Evolutionary conservation across 2,329 filamentous ascomycete genomes (phyloP).

Genomic region (Alternaria burnsii): DNA sequence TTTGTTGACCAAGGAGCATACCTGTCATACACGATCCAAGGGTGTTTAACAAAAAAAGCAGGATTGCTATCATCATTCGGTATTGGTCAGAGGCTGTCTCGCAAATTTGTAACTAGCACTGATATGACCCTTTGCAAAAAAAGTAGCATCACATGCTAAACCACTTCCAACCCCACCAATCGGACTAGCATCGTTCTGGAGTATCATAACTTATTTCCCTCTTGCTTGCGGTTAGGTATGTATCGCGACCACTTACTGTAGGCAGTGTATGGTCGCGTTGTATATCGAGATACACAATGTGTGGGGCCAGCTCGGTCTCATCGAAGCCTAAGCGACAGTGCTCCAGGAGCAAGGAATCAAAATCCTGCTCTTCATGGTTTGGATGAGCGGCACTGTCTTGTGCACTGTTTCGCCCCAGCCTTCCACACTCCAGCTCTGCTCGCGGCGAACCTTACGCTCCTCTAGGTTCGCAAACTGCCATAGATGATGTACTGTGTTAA

Average conservation of each 20-base stretch:
- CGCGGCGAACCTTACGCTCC: slow-evolving; percentile 86
- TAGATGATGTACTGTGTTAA: slow-evolving; percentile 97
- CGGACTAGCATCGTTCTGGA: slow-evolving; percentile 2
- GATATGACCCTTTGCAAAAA: neutral
- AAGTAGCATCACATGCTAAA: neutral
- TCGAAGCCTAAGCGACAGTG: slow-evolving; percentile 73
- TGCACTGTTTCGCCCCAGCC: slow-evolving; percentile 98
- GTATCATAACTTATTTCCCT: neutral
- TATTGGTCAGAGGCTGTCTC: neutral
- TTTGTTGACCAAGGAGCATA: neutral
- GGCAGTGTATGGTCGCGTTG: neutral
- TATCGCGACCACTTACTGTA: neutral
- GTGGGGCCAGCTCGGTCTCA: neutral
- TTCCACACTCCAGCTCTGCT: slow-evolving; percentile 94
- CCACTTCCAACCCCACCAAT: neutral
- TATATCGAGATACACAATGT: neutral
- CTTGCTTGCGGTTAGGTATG: neutral
- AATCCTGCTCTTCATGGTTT: slow-evolving; percentile 94
- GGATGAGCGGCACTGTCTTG: slow-evolving; percentile 97
- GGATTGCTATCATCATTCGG: neutral
- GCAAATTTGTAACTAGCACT: neutral
- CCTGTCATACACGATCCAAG: neutral
- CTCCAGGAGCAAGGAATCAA: slow-evolving; percentile 97
- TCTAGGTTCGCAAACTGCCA: slow-evolving; percentile 99
- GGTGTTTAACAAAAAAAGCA: neutral